A percentile compares a stretch with the other conserved stretches of the same genome.
These are phyloP conservation scores for Amphichorda felina DNA, from an alignment of 2,329 filamentous ascomycete species.

Conservation along the genomic window DNA sequence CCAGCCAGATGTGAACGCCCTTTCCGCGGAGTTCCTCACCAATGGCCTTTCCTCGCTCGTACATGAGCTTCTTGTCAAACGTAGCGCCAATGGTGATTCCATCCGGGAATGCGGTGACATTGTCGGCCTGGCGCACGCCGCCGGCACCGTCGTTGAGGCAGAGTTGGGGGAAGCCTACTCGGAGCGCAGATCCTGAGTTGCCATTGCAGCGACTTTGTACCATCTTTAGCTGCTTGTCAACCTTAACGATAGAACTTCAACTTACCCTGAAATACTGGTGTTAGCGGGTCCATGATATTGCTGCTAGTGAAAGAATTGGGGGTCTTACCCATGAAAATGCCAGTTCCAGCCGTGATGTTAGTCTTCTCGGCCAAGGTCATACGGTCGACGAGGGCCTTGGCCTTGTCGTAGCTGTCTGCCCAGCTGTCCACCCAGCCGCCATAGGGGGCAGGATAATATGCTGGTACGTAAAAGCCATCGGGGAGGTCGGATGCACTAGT, in stretches of 20 bases:
- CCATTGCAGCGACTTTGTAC: conserved; percentile 51
- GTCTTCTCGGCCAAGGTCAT: conserved; percentile 77
- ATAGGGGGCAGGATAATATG: conserved; percentile 61
- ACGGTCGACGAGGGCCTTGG: conserved; percentile 52
- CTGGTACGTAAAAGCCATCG: conserved; percentile 25
- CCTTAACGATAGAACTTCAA: no score
- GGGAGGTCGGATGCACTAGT: conserved; percentile 5
- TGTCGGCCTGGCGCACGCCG: conserved; percentile 61
- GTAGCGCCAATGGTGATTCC: conserved; percentile 70
- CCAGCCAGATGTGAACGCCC: conserved; percentile 59
- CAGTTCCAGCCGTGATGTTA: conserved; percentile 62
- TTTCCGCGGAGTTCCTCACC: conserved; percentile 64
- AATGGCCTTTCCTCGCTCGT: conserved; percentile 53
- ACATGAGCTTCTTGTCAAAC: conserved; percentile 62
- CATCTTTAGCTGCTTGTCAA: not conserved
- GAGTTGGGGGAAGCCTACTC: conserved; percentile 61
- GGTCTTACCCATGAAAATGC: conserved; percentile 53
- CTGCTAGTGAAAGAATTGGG: not conserved
- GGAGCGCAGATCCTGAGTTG: conserved; percentile 59
- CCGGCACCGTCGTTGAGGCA: conserved; percentile 62
- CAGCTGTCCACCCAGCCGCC: conserved; percentile 62
- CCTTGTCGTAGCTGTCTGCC: conserved; percentile 59
- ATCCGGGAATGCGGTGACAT: conserved; percentile 65
- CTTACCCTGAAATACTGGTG: conserved; percentile 4
- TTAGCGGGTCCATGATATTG: not conserved